Base-by-base conservation (phyloP, 179 eudicot species). In the Heliamphora pulchella region DNA sequence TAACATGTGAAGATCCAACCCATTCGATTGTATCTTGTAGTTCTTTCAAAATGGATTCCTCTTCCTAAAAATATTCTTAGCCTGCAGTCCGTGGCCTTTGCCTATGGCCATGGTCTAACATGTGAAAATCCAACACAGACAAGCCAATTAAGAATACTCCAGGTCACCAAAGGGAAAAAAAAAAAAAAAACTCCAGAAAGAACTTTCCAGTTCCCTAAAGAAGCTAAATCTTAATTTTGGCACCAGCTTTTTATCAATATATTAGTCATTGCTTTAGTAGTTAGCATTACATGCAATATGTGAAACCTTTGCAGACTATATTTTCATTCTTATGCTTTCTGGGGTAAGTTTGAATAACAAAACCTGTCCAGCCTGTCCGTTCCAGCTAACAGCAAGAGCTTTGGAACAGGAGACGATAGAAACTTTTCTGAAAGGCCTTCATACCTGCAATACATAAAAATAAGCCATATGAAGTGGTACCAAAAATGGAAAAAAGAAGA, bases 351-450 rank as follows among this genome's bases (percentile, higher is more conserved):
- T 65, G 44, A 75, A 10, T 14, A 75, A 62, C 55, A 53, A 44
- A 84, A 91, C 98, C 91, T 93, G 95, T 95, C 98, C 80, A 95
- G 91, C 81, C 98, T 86, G 85, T 95, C 98, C 48, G 98, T 95
- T 81, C 97, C 98, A 48, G 98, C 98, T 80, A 95, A 84, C 77
- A 95, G 88, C 82, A 95, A 85, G 81, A 95, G 89, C 86, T 95
- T 95, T 51, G 98, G 91, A 55, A 88, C 97, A 53, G 95, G 92
- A 83, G 87, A 87, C 43, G 95, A 89, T 73, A 95, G 80, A 74
- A 91, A 95, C 58, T 89, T 95, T 71, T 93, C 97, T 61, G 98
- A 95, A 79, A 95, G 97, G 58, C 97, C 98, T 87, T 91, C 97
- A 85, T 94, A 94, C 98, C 98, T 94, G 90, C 53, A 64, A 87